Percentiles rank a stretch among this genome's conserved stretches.
phyloP scores from a whole-genome alignment of 257 asterid species.

The Linderniella brevidens region DNA sequence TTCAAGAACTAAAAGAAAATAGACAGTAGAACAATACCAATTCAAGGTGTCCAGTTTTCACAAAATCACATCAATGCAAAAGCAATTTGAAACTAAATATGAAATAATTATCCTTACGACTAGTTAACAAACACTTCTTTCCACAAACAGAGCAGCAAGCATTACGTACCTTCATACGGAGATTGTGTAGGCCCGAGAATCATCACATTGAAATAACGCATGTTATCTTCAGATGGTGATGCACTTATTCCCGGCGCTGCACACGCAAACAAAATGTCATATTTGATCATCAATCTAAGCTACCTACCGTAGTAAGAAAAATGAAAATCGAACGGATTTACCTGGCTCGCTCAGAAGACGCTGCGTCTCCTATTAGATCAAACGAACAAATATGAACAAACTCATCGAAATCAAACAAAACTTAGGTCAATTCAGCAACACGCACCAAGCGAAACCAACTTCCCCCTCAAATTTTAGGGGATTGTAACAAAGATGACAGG shows the following conservation, averaged over 20 bases:
- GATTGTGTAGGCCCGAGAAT: slow-evolving; percentile 98
- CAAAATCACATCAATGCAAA: too few species aligned
- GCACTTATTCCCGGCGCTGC: too few species aligned
- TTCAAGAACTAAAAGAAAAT: too few species aligned
- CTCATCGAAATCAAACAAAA: slow-evolving; percentile 2
- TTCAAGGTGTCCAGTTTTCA: too few species aligned
- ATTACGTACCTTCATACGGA: slow-evolving; percentile 77
- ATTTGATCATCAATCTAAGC: background rate
- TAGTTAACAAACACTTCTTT: too few species aligned
- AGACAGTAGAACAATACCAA: too few species aligned
- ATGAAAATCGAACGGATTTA: slow-evolving; percentile 9
- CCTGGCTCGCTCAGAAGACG: slow-evolving; percentile 99
- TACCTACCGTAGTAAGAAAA: too few species aligned
- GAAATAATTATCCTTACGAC: too few species aligned
- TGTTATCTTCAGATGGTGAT: slow-evolving; percentile 56
- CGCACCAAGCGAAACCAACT: background rate
- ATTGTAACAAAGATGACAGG: slow-evolving; percentile 8
- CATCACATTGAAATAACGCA: slow-evolving; percentile 98
- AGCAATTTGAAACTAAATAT: too few species aligned
- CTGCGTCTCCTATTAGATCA: slow-evolving; percentile 67
- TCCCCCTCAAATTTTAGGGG: slow-evolving; percentile 11
- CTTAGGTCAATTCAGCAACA: slow-evolving; percentile 7
- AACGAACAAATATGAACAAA: slow-evolving; percentile 5
- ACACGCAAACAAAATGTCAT: background rate
- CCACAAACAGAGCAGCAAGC: too few species aligned